A percentile compares a stretch with the other conserved stretches of the same genome.
Conservation (phyloP, 345 rosid genomes). For the Corchorus olitorius region DNA sequence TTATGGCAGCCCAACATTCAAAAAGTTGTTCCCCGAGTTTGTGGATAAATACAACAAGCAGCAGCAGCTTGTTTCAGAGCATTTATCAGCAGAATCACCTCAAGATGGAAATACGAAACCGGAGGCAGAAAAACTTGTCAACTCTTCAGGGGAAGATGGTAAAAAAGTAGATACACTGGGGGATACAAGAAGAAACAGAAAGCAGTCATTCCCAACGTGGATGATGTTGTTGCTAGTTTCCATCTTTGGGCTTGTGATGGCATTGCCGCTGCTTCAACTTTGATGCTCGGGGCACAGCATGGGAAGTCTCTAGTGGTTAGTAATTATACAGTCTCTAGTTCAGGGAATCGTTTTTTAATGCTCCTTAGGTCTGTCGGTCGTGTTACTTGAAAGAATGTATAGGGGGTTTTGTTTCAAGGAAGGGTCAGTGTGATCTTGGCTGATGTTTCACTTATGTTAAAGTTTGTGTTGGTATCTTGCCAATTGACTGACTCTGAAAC, state of each 20-base stretch:
- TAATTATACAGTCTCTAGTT: conserved; percentile 15
- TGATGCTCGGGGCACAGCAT: conserved; percentile 31
- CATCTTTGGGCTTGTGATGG: conserved; percentile 90
- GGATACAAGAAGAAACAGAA: conserved; percentile 50
- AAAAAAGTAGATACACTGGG: conserved; percentile 32
- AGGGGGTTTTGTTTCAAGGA: conserved; percentile 20
- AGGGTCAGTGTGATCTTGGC: conserved; percentile 21
- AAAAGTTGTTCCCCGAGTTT: conserved; percentile 90
- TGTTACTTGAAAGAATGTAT: conserved; percentile 7
- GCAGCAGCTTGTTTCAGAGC: conserved; percentile 54
- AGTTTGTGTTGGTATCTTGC: conserved; percentile 24
- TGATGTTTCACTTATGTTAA: conserved; percentile 11
- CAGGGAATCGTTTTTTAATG: not conserved
- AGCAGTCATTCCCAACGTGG: conserved; percentile 82
- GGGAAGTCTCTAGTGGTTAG: conserved; percentile 29
- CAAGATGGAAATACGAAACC: conserved; percentile 41
- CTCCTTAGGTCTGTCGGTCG: not conserved
- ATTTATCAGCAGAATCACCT: conserved; percentile 37
- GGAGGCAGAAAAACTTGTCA: conserved; percentile 36
- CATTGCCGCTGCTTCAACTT: conserved; percentile 93
- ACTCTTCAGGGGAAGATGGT: conserved; percentile 38
- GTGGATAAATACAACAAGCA: conserved; percentile 76
- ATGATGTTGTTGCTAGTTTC: conserved; percentile 81
- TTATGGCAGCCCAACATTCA: conserved; percentile 70
- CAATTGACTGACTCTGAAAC: conserved; percentile 9